Base-by-base conservation (phyloP, 139 green algal species). In the Closterium sp. region DNA sequence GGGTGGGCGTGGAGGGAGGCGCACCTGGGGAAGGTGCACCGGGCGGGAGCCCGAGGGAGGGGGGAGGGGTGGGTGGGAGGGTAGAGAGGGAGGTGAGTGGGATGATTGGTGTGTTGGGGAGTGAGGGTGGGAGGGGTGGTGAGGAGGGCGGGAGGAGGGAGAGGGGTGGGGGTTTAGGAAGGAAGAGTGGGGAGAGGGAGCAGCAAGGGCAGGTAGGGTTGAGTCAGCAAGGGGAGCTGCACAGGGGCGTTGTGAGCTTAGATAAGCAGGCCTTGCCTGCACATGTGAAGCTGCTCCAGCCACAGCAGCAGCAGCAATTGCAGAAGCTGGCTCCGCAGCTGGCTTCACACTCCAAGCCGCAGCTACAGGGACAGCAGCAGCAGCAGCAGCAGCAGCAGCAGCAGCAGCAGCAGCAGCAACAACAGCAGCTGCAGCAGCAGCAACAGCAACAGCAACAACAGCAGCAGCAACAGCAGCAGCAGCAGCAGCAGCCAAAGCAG, bases 241-340 rank as follows among this genome's bases (percentile, higher is more conserved):
- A 86, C 16, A 76, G 55, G 55, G 55, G 12, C 0, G 55, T 76
- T 76, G 55, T 16, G 16, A 19, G 55, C 16, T 28, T 76, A 19
- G 55, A 76, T 76, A 76, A 76, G 55, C 55, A 76, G 55, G 12
- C 16, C 25, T 10, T 76, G 1, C 55, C 55, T 1, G 30, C n/a
- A 32, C 83, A 86, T 33, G 30, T 34, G 83, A 32, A 86, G 83
- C 28, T 86, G 83, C 83, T 34, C 21, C 83, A 12, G 1, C 19
- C 83, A 86, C 83, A 86, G 83, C 83, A 86, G 83, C 83, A 86
- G 30, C 83, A 86, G 83, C 83, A 86, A 33, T 23, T 86, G 0
- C 83, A 86, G 83, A 32, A 86, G 64, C 64, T 83, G 64, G 12
- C 10, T 10, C 64, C 16, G 64, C 64, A 83, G 64, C 64, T 83